Evolutionary conservation across 2,329 filamentous ascomycete species (phyloP), one percentile per base, ranked within the genome.

Genomic region (Nannizzia gypsea): DNA sequence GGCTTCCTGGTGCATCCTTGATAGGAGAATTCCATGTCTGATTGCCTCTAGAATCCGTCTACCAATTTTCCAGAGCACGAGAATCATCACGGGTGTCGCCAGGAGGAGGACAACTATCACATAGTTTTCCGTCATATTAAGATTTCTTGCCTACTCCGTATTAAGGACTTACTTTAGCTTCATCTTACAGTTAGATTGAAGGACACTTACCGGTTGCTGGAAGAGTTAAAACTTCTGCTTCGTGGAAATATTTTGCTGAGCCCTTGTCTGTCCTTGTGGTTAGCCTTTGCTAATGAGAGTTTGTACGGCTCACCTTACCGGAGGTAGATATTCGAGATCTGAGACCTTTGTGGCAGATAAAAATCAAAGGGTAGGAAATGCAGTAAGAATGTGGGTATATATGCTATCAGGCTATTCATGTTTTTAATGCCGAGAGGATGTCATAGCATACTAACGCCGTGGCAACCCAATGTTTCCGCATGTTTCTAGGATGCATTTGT

Each of bases 101-200:
- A 67, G 6, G 40, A 70, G 64, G 59, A 67, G 64, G 26, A 70
- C 38, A 34, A 68, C 58, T 42, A 70, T 66, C 3, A 58, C 59
- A 40, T 67, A 57, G 22, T 63, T 67, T 13, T 60, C 50, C 28
- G 64, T 63, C 67, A 69, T 69, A 9, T 24, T 58, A n/a, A 1
- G 13, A 9, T 31, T 17, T 13, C 50, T 54, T 36, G 9, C 13
- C 11, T 54, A n/a, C 20, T 9, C 20, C n/a, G 11, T 13, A 3
- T 34, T 24, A n/a, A 20, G 17, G 15, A 9, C 26, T n/a, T 17
- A 34, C 15, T 17, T 31, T 9, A 26, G 26, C 44, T 26, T 15
- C 6, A 13, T 3, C 11, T 13, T 50, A 11, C 17, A 5, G n/a
- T 11, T 46, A 15, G 22, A 11, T 15, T 15, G 44, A 22, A 15